Conservation (phyloP, 2,329 filamentous ascomycete genomes). For the Dactylella cylindrospora region DNA sequence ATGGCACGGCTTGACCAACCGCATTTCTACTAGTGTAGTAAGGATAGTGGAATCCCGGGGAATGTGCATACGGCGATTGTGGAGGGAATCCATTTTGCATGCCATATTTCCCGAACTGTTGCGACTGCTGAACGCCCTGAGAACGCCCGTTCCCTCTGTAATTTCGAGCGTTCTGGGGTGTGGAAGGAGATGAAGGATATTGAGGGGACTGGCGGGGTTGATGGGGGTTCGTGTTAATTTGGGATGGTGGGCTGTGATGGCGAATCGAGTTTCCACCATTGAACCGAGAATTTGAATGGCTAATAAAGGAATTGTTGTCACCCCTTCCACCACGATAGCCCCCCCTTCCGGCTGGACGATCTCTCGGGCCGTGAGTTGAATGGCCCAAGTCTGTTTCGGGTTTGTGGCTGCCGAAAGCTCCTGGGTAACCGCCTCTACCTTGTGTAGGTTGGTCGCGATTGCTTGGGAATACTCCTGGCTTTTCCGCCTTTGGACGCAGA, state of each 20-base stretch:
- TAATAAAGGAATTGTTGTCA: conserved; percentile 38
- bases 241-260: conserved; percentile 41
- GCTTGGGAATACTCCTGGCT: conserved; percentile 5
- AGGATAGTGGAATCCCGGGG: conserved; percentile 35
- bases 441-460: conserved; percentile 23
- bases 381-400: conserved; percentile 24
- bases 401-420: conserved; percentile 23
- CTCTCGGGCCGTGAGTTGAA: conserved; percentile 13
- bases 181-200: conserved; percentile 40
- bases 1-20: conserved; percentile 29
- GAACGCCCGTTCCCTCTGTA: conserved; percentile 33
- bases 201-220: conserved; percentile 34
- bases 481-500: conserved; percentile 26
- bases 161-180: conserved; percentile 34
- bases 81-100: conserved; percentile 38
- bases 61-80: conserved; percentile 35
- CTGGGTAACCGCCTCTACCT: conserved; percentile 9
- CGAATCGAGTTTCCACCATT: conserved; percentile 34
- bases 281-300: conserved; percentile 29
- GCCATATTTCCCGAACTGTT: conserved; percentile 37
- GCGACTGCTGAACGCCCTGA: conserved; percentile 27
- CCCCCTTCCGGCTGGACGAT: conserved; percentile 40
- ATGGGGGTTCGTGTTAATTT: conserved; percentile 39
- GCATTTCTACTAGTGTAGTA: conserved; percentile 33
- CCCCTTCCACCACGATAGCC: conserved; percentile 44